Evolutionary conservation across 352 stramenopile genomes (phyloP).

Genomic region (Phytopythium aichiense): DNA sequence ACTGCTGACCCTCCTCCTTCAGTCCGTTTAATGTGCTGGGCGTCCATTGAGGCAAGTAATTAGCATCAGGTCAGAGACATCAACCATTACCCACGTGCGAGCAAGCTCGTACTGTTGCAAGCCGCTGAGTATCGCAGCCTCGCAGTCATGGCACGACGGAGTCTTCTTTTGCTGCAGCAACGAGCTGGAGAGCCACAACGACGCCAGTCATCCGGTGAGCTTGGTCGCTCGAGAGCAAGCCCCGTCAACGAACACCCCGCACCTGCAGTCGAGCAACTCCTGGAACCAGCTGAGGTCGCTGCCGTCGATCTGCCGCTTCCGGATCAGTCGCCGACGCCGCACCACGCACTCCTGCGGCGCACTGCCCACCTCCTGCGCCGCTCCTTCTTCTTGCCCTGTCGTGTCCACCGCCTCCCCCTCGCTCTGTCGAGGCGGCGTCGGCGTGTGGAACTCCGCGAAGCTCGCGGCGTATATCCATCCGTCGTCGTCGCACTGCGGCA

Average conservation of each 20-base stretch:
- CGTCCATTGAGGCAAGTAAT: slow-evolving; percentile 4
- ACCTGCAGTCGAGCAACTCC: slow-evolving; percentile 80
- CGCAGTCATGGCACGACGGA: slow-evolving; percentile 72
- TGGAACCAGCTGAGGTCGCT: slow-evolving; percentile 81
- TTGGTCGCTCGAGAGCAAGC: background rate
- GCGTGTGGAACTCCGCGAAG: slow-evolving; percentile 30
- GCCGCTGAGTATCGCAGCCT: slow-evolving; percentile 37
- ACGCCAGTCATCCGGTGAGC: slow-evolving; percentile 7
- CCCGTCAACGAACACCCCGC: background rate
- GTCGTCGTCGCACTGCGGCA: slow-evolving; percentile 50
- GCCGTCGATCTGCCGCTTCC: slow-evolving; percentile 65
- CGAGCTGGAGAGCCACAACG: slow-evolving; percentile 23
- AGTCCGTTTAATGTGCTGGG: slow-evolving; percentile 38
- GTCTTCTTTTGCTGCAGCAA: slow-evolving; percentile 67
- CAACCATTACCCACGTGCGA: background rate
- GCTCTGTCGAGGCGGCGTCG: slow-evolving; percentile 1
- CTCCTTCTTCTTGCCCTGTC: background rate
- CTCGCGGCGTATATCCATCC: slow-evolving; percentile 67
- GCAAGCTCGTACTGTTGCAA: slow-evolving; percentile 45
- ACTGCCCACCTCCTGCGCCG: slow-evolving; percentile 1
- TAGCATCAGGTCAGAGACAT: background rate
- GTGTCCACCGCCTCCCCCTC: background rate
- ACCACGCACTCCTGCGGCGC: slow-evolving; percentile 24
- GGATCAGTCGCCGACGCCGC: slow-evolving; percentile 47
- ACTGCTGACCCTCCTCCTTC: slow-evolving; percentile 45